Evolutionary conservation across 306 rosid species (phyloP), one percentile per base, ranked within the genome.

Genomic region (Notholithocarpus densiflorus): DNA sequence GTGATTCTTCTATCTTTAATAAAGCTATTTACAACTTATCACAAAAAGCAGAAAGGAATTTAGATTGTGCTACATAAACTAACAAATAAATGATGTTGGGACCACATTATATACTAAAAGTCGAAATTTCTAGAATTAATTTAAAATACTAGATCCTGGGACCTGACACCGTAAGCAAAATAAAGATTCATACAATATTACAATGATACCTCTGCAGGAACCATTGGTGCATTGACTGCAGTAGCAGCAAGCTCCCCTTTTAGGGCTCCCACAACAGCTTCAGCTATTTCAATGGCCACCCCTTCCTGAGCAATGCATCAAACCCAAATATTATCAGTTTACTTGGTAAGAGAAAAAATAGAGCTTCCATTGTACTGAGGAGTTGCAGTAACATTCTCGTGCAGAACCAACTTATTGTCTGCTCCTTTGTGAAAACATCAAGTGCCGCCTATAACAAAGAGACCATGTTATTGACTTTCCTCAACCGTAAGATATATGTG

Each of bases 161-260:
- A 19, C 51, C 6, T 9, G n/a, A n/a, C n/a, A n/a, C n/a, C n/a
- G 9, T 19, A 66, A 34, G 51, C 17, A 7, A 65, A 32, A 23
- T 17, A 65, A 65, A 11, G 19, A n/a, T n/a, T n/a, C n/a, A 17
- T 11, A 23, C 14, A 24, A 65, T 29, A 4, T 26, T 74, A 27
- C 19, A 1, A 18, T 23, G 37, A 61, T 90, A 96, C 99, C 99
- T 96, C 98, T 2, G 99, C 93, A 53, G 99, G 89, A 87, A 93
- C 98, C 99, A 96, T 96, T 6, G 99, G 98, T 51, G 99, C 99
- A 88, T 96, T 96, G 82, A 96, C 99, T 6, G 99, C 99, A 64
- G 99, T 93, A 54, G 98, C 86, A 75, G 99, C 97, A 87, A 96
- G 97, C 91, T 93, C 99, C 60, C 99, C 99, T 80, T 79, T 89